phyloP scores from a whole-genome alignment of 2,329 filamentous ascomycete genomes.

The Talaromyces marneffei region DNA sequence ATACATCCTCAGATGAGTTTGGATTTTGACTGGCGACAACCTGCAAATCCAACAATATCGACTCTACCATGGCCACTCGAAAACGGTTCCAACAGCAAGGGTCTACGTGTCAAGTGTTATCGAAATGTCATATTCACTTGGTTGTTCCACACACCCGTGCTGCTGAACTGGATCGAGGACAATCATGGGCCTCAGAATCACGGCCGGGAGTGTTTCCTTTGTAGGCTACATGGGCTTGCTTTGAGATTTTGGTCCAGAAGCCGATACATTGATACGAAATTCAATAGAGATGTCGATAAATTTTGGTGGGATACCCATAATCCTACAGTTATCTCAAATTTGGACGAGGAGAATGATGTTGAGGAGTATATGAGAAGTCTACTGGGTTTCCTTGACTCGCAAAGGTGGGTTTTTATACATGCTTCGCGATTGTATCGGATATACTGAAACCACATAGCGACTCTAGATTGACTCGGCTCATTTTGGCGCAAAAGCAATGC shows the following conservation, averaged over 20 bases:
- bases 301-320: neutral
- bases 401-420: neutral
- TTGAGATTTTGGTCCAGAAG: neutral
- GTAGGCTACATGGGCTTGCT: constrained; percentile 13
- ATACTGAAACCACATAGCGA: neutral
- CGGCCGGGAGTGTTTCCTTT: constrained; percentile 13
- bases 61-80: neutral
- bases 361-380: constrained; percentile 17
- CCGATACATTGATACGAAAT: neutral
- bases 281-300: neutral
- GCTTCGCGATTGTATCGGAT: neutral
- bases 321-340: neutral
- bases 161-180: constrained; percentile 21
- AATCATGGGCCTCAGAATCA: neutral
- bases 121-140: constrained; percentile 23
- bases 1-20: neutral
- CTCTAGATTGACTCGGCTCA: neutral
- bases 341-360: constrained; percentile 17
- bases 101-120: constrained; percentile 20
- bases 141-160: constrained; percentile 23
- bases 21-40: neutral
- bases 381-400: no score
- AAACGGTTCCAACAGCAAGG: neutral
- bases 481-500: neutral
- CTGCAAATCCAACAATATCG: neutral